Conservation (phyloP, 140 eudicot genomes). For the Ambrosia hybrid region DNA sequence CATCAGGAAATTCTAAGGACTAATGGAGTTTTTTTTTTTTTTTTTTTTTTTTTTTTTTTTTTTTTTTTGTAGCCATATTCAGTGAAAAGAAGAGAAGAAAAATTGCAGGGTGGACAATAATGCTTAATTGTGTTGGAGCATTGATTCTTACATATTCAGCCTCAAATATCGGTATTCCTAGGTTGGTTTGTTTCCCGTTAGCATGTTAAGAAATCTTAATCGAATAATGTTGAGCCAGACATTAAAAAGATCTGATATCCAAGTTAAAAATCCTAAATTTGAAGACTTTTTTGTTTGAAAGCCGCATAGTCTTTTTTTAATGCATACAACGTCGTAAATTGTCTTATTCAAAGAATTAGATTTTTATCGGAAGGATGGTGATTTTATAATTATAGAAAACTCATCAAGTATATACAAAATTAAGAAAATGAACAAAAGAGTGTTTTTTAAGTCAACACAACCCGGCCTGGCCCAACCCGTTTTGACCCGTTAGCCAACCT, state of each 20-base stretch:
- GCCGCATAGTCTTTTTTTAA: neutral
- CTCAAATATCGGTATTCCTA: constrained; percentile 61
- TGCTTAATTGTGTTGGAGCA: constrained; percentile 78
- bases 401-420: too few species aligned
- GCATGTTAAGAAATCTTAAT: constrained; percentile 10
- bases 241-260: neutral
- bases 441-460: neutral
- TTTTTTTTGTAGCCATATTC: constrained; percentile 37
- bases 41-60: neutral
- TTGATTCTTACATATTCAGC: constrained; percentile 71
- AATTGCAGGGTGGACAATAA: constrained; percentile 92
- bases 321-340: neutral
- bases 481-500: neutral
- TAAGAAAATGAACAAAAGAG: too few species aligned
- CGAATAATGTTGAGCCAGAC: neutral
- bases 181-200: constrained; percentile 37
- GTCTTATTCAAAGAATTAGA: neutral
- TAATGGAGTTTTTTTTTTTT: neutral
- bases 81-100: constrained; percentile 65
- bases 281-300: too few species aligned
- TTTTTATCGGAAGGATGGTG: neutral
- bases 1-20: neutral
- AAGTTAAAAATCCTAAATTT: neutral
- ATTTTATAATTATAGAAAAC: too few species aligned
- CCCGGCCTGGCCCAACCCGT: neutral